Conservation (phyloP, 2,329 filamentous ascomycete genomes). For the Cryphonectria naterciae region DNA sequence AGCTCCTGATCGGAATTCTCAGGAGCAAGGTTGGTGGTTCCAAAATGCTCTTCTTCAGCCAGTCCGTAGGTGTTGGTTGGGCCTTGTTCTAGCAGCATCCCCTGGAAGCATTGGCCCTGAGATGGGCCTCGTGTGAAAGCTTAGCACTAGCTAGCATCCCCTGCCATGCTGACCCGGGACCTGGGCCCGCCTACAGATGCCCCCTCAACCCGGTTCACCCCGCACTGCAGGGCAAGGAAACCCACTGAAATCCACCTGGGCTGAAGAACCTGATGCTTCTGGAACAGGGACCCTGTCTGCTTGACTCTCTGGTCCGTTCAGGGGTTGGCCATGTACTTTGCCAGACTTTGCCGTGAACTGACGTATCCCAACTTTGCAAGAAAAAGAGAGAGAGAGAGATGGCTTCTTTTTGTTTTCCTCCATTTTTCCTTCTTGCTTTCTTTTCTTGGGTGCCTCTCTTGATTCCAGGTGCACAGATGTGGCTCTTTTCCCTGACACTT, state of each 20-base stretch:
- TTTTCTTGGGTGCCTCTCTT: background rate
- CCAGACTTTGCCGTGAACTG: constrained; percentile 2
- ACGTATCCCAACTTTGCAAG: background rate
- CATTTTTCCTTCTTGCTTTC: background rate
- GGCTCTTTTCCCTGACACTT: constrained; percentile 6
- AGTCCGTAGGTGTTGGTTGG: background rate
- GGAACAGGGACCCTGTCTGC: constrained; percentile 17
- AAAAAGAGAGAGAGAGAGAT: background rate
- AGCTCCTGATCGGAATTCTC: constrained; percentile 26
- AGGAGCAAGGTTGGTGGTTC: constrained; percentile 18
- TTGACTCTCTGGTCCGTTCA: constrained; percentile 24
- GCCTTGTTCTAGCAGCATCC: constrained; percentile 6
- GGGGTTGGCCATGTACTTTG: constrained; percentile 17
- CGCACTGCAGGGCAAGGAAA: constrained; percentile 18
- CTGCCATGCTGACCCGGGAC: constrained; percentile 5
- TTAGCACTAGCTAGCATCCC: background rate
- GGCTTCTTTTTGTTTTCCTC: background rate
- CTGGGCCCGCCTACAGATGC: constrained; percentile 15
- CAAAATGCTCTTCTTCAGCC: background rate
- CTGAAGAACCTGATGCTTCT: constrained; percentile 17
- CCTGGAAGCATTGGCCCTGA: constrained; percentile 5
- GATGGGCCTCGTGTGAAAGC: background rate
- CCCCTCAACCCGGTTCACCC: constrained; percentile 26
- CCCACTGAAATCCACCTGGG: constrained; percentile 13
- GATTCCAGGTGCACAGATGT: constrained; percentile 2